Conservation (phyloP, 225 moss, liverwort and hornwort genomes). For the Lunularia cruciata region DNA sequence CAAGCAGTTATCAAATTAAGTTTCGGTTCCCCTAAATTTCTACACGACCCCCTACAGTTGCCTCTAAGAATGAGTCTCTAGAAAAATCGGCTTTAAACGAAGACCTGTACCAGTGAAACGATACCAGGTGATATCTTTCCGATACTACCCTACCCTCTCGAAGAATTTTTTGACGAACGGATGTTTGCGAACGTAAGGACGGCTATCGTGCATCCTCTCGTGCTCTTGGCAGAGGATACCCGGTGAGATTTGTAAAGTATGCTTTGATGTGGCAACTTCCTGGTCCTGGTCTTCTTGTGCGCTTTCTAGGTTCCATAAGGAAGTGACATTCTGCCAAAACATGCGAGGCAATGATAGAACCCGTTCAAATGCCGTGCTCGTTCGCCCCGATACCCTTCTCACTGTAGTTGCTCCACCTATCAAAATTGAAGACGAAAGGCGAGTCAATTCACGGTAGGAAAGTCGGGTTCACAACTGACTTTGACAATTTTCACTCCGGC, state of each 20-base stretch:
- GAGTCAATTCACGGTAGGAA: too few relatives aligned
- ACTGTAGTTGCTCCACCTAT: constrained; percentile 11
- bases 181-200: background rate
- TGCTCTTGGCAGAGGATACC: background rate
- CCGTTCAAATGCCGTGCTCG: background rate
- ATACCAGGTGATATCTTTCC: background rate
- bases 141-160: background rate
- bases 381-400: background rate
- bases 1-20: background rate
- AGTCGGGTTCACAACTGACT: too few relatives aligned
- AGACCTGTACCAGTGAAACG: background rate
- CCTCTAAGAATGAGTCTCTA: background rate
- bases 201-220: background rate
- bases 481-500: too few relatives aligned
- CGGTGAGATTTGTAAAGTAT: background rate
- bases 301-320: background rate
- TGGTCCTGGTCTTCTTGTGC: background rate
- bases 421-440: background rate
- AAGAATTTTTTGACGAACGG: background rate
- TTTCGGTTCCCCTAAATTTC: background rate
- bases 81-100: background rate
- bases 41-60: background rate
- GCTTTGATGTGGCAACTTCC: background rate
- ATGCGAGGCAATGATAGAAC: background rate
- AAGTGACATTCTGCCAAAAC: background rate